These are phyloP conservation scores for Diplodia scrobiculata DNA, from an alignment of 2,329 filamentous ascomycete genomes.

Conservation along the genomic window DNA sequence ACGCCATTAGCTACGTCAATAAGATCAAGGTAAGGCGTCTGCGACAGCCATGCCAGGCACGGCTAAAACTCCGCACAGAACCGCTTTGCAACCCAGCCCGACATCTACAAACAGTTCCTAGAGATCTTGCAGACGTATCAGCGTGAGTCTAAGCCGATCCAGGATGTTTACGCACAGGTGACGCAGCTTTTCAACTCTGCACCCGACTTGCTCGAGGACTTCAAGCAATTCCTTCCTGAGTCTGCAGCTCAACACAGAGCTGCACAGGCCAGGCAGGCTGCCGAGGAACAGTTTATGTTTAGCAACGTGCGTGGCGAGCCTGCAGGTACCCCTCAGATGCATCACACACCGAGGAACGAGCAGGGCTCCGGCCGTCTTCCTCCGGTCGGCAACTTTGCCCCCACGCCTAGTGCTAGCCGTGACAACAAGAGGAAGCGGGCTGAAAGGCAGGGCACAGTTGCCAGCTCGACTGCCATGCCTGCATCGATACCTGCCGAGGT, in stretches of 20 bases:
- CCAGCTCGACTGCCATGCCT: conserved; percentile 44
- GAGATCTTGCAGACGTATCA: conserved; percentile 99
- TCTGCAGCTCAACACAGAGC: conserved; percentile 65
- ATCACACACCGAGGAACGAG: conserved; percentile 54
- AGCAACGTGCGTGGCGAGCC: conserved; percentile 63
- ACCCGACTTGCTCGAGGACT: conserved; percentile 93
- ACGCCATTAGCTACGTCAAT: conserved; percentile 98
- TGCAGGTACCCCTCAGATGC: conserved; percentile 48
- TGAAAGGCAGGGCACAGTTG: conserved; percentile 57
- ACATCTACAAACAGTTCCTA: conserved; percentile 99
- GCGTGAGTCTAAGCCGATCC: conserved; percentile 94
- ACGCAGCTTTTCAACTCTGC: conserved; percentile 91
- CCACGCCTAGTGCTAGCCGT: conserved; percentile 77
- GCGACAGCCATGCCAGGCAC: not conserved
- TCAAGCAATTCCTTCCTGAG: conserved; percentile 97
- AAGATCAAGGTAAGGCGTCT: conserved; percentile 85
- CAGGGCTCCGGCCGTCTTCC: conserved; percentile 62
- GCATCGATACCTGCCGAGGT: conserved; percentile 40
- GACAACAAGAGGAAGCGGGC: conserved; percentile 83
- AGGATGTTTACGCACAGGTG: conserved; percentile 96
- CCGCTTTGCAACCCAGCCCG: conserved; percentile 91
- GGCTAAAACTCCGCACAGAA: conserved; percentile 61
- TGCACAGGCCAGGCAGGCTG: conserved; percentile 58
- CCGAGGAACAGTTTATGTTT: conserved; percentile 68
- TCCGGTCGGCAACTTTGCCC: conserved; percentile 91